Conservation (phyloP, 2,329 filamentous ascomycete genomes). For the Trichophaea hybrida region DNA sequence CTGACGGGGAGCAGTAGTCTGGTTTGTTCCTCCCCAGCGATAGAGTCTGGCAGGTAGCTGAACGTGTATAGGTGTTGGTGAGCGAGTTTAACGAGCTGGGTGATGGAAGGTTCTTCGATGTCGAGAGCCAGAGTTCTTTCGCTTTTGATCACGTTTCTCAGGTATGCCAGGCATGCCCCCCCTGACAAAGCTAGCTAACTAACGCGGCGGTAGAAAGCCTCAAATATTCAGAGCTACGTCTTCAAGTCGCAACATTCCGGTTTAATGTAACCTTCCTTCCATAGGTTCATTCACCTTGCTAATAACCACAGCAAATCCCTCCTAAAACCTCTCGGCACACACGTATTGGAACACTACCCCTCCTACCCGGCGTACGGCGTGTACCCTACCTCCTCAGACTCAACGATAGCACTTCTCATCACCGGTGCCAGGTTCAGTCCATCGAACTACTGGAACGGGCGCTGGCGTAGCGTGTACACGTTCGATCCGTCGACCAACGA, state of each 20-base stretch:
- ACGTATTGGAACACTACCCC: conserved; percentile 80
- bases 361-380: conserved; percentile 60
- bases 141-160: conserved; percentile 72
- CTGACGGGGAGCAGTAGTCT: conserved; percentile 66
- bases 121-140: conserved; percentile 77
- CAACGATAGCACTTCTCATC: conserved; percentile 62
- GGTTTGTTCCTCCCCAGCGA: conserved; percentile 20
- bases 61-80: conserved; percentile 49
- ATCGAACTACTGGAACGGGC: conserved; percentile 97
- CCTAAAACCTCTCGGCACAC: conserved; percentile 57
- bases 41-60: background rate
- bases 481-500: conserved; percentile 53
- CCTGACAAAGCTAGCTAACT: background rate
- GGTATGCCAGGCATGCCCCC: conserved; percentile 32
- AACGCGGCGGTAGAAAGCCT: conserved; percentile 52
- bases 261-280: conserved; percentile 50
- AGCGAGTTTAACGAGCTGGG: conserved; percentile 75
- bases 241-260: conserved; percentile 64
- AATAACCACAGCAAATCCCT: conserved; percentile 56
- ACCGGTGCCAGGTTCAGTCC: conserved; percentile 96
- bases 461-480: conserved; percentile 82
- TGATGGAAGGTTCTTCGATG: conserved; percentile 74
- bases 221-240: conserved; percentile 61
- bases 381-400: conserved; percentile 64
- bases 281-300: background rate